Evolutionary conservation across 805 yeast species (phyloP).

Genomic region (Yarrowia yakushimensis): DNA sequence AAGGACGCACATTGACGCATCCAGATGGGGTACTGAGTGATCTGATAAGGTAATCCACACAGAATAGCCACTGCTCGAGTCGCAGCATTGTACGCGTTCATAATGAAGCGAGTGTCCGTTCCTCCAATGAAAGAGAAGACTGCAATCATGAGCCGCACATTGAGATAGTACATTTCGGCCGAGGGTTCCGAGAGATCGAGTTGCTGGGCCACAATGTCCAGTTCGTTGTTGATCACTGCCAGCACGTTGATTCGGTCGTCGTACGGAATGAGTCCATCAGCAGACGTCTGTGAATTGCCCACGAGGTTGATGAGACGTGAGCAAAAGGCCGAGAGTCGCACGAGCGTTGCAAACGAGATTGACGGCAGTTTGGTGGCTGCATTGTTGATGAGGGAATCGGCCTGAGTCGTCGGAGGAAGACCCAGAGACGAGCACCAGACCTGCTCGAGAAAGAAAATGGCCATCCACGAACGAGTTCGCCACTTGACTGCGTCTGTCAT

Average conservation of each 20-base stretch:
- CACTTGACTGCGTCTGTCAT: slow-evolving; percentile 88
- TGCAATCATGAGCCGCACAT: slow-evolving; percentile 76
- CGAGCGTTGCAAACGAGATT: slow-evolving; percentile 55
- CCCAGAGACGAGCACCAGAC: slow-evolving; percentile 88
- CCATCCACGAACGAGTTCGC: slow-evolving; percentile 92
- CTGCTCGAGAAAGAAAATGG: slow-evolving; percentile 82
- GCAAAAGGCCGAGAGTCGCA: slow-evolving; percentile 75
- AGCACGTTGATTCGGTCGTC: slow-evolving; percentile 75
- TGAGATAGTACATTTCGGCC: slow-evolving; percentile 73
- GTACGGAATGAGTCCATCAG: slow-evolving; percentile 87
- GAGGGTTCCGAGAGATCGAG: slow-evolving; percentile 56
- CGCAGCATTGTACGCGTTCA: slow-evolving; percentile 73
- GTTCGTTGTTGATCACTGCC: slow-evolving; percentile 71
- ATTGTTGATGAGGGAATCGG: slow-evolving; percentile 67
- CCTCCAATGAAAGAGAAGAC: slow-evolving; percentile 82
- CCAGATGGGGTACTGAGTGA: slow-evolving; percentile 82
- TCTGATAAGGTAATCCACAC: slow-evolving; percentile 62
- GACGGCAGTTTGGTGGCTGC: slow-evolving; percentile 3
- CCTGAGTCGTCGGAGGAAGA: slow-evolving; percentile 78
- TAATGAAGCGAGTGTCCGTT: slow-evolving; percentile 80
- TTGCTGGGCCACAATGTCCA: slow-evolving; percentile 65
- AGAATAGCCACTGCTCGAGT: slow-evolving; percentile 78
- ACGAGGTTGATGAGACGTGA: slow-evolving; percentile 76
- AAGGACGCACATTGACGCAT: slow-evolving; percentile 82
- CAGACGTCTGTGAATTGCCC: slow-evolving; percentile 80